Conservation (phyloP, 805 yeast genomes). For the Scheffersomyces stipitis region DNA sequence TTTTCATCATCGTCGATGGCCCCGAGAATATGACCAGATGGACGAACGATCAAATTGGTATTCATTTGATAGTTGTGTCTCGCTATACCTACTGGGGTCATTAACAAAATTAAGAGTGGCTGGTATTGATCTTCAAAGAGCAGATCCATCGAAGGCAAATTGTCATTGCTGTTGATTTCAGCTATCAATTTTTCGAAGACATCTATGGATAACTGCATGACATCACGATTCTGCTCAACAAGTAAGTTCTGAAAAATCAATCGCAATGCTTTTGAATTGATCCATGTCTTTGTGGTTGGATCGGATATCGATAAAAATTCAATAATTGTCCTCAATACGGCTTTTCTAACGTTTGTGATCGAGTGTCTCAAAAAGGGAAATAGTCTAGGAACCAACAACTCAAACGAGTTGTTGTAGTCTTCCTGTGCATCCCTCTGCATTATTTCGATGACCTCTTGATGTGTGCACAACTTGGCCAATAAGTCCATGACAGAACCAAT, state of each 20-base stretch:
- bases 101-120: conserved; percentile 63
- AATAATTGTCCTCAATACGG: conserved; percentile 76
- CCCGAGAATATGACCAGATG: conserved; percentile 60
- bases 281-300: conserved; percentile 63
- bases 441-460: conserved; percentile 69
- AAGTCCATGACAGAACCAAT: conserved; percentile 96
- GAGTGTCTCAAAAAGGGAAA: conserved; percentile 94
- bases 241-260: conserved; percentile 82
- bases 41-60: conserved; percentile 67
- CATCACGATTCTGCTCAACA: conserved; percentile 82
- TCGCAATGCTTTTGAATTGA: conserved; percentile 69
- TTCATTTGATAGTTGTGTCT: conserved; percentile 87
- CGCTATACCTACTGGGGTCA: conserved; percentile 95
- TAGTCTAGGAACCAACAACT: conserved; percentile 79
- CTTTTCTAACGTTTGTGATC: conserved; percentile 83
- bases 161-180: conserved; percentile 36
- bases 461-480: conserved; percentile 82
- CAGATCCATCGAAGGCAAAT: conserved; percentile 47
- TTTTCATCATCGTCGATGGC: conserved; percentile 23
- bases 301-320: conserved; percentile 70
- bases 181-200: conserved; percentile 59
- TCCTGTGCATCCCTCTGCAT: conserved; percentile 61
- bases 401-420: conserved; percentile 57
- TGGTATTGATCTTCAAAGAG: conserved; percentile 56
- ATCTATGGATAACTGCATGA: conserved; percentile 58